A percentile compares a stretch with the other conserved stretches of the same genome.
These are phyloP conservation scores for Harringtonia lauricola DNA, from an alignment of 2,329 filamentous ascomycete genomes.

Conservation along the genomic window DNA sequence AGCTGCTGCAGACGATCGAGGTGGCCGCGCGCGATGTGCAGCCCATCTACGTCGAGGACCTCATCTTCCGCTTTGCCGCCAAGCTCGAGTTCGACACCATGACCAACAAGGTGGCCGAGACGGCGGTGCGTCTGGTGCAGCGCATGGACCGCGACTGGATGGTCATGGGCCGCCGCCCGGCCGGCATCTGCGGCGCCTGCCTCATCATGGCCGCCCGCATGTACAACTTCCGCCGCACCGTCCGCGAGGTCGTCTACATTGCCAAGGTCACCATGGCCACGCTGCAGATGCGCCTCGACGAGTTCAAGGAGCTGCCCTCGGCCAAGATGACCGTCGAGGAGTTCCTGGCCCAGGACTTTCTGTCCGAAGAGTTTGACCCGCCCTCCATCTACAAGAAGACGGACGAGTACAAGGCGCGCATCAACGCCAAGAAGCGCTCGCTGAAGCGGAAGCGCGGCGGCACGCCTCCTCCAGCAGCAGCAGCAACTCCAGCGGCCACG, in stretches of 20 bases:
- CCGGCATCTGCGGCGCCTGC: conserved; percentile 88
- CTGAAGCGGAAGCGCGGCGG: conserved; percentile 32
- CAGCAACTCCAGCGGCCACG: background rate
- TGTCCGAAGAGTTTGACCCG: conserved; percentile 53
- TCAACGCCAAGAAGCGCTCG: conserved; percentile 32
- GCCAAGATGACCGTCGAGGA: conserved; percentile 80
- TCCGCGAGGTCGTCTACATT: conserved; percentile 93
- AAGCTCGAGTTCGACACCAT: conserved; percentile 83
- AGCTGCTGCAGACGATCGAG: conserved; percentile 59
- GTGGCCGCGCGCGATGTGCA: conserved; percentile 39
- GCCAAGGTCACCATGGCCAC: conserved; percentile 94
- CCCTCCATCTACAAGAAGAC: conserved; percentile 67
- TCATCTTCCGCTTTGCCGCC: conserved; percentile 83
- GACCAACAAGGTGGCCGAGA: conserved; percentile 74
- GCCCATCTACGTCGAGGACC: conserved; percentile 73
- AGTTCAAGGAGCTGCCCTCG: conserved; percentile 81
- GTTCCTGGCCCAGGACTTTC: conserved; percentile 52
- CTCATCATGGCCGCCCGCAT: conserved; percentile 91
- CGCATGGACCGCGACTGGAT: conserved; percentile 98
- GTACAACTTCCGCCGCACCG: conserved; percentile 92
- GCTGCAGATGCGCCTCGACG: conserved; percentile 79
- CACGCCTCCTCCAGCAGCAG: background rate
- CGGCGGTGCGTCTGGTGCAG: conserved; percentile 77
- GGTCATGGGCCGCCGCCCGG: conserved; percentile 83
- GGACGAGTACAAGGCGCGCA: conserved; percentile 44